A percentile compares a stretch with the other conserved stretches of the same genome.
Evolutionary conservation across 345 rosid genomes (phyloP).

Genomic region (Cochlearia excelsa): DNA sequence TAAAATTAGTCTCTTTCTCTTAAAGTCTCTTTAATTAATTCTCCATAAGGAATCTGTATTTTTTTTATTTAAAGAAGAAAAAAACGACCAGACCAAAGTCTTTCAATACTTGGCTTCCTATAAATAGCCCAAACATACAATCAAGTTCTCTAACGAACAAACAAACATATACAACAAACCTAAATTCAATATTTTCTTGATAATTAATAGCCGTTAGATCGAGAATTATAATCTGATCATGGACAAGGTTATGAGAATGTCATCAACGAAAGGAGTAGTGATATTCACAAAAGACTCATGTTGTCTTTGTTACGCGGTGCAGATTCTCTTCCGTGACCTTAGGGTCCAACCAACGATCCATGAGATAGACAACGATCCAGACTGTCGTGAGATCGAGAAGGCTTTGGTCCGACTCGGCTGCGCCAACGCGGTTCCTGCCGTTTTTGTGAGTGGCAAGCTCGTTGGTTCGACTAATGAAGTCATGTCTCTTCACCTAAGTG

Average conservation of each 20-base stretch:
- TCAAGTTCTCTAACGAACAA: slow-evolving; percentile 20
- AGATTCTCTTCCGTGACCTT: slow-evolving; percentile 64
- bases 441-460: slow-evolving; percentile 72
- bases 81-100: slow-evolving; percentile 19
- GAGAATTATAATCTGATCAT: slow-evolving; percentile 20
- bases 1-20: slow-evolving; percentile 20
- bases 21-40: slow-evolving; percentile 29
- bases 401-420: slow-evolving; percentile 68
- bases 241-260: slow-evolving; percentile 70
- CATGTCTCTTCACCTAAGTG: slow-evolving; percentile 81
- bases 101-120: slow-evolving; percentile 30
- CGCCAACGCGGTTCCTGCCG: slow-evolving; percentile 61
- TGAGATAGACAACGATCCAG: slow-evolving; percentile 77
- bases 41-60: slow-evolving; percentile 20
- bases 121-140: slow-evolving; percentile 32
- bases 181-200: background rate
- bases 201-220: background rate
- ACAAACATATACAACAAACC: slow-evolving; percentile 9
- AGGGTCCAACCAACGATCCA: slow-evolving; percentile 57
- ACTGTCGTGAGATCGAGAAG: slow-evolving; percentile 67
- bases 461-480: slow-evolving; percentile 79
- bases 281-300: slow-evolving; percentile 80
- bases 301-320: slow-evolving; percentile 72
- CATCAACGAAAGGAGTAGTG: slow-evolving; percentile 66
- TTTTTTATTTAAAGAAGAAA: background rate